Evolutionary conservation across 192 early-diverging fungal genomes (phyloP).

Genomic region (Gigaspora rosea): DNA sequence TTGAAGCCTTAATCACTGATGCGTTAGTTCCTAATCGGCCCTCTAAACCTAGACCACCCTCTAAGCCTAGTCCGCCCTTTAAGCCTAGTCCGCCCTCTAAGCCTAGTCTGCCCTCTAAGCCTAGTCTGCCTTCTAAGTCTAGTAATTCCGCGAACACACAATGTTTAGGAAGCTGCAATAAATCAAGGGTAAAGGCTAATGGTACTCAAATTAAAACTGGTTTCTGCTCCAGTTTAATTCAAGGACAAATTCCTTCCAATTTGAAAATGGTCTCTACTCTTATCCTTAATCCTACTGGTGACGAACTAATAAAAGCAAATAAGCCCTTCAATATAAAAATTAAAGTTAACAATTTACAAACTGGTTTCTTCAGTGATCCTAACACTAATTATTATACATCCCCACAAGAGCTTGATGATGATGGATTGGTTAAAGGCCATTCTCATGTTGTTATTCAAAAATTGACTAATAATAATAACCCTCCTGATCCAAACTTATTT

Average conservation of each 20-base stretch:
- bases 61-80: too few relatives aligned
- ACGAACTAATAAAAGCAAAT: not conserved
- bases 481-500: not conserved
- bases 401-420: not conserved
- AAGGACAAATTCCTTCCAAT: not conserved
- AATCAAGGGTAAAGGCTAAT: not conserved
- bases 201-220: not conserved
- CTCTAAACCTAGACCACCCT: too few relatives aligned
- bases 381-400: not conserved
- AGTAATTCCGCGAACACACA: too few relatives aligned
- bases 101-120: too few relatives aligned
- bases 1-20: too few relatives aligned
- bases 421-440: conserved; percentile 2
- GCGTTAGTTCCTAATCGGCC: too few relatives aligned
- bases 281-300: not conserved
- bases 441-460: conserved; percentile 7
- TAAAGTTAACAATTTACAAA: not conserved
- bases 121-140: too few relatives aligned
- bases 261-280: not conserved
- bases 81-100: too few relatives aligned
- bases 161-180: too few relatives aligned
- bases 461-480: not conserved
- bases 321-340: not conserved
- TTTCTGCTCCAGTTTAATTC: not conserved
- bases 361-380: conserved; percentile 19